Evolutionary conservation across 192 early-diverging fungal species (phyloP).

Genomic region (Coemansia furcata): DNA sequence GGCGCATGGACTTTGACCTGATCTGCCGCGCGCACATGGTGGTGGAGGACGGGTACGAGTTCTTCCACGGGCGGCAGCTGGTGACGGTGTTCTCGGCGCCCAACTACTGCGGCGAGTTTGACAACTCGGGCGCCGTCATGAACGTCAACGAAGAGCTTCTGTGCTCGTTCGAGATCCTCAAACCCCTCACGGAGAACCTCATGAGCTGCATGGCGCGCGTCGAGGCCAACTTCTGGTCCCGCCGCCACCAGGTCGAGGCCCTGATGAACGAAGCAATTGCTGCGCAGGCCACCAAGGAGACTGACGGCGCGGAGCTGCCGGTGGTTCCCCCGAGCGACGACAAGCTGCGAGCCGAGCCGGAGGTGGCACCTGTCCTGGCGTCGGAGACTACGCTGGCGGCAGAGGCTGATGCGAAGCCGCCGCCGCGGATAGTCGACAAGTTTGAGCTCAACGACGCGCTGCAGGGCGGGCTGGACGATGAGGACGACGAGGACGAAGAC

Average conservation of each 20-base stretch:
- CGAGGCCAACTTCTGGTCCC: constrained; percentile 46
- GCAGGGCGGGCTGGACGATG: constrained; percentile 6
- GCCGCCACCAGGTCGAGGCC: constrained; percentile 49
- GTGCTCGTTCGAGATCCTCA: constrained; percentile 85
- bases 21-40: constrained; percentile 94
- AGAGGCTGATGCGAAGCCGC: neutral
- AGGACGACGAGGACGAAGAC: constrained; percentile 40
- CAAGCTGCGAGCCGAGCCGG: neutral
- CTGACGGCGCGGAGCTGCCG: neutral
- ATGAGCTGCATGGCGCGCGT: constrained; percentile 45
- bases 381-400: neutral
- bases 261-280: constrained; percentile 44
- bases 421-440: constrained; percentile 23
- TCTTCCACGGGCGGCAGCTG: constrained; percentile 84
- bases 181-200: constrained; percentile 55
- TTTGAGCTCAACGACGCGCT: constrained; percentile 21
- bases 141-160: constrained; percentile 84
- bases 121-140: constrained; percentile 89
- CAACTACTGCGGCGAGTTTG: constrained; percentile 98
- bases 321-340: too few relatives aligned
- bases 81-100: constrained; percentile 95
- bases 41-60: constrained; percentile 96
- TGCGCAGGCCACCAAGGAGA: constrained; percentile 29
- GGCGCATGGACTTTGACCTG: constrained; percentile 86
- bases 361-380: neutral